These are phyloP conservation scores for Choiromyces venosus DNA, from an alignment of 495 filamentous ascomycete genomes.

Conservation along the genomic window DNA sequence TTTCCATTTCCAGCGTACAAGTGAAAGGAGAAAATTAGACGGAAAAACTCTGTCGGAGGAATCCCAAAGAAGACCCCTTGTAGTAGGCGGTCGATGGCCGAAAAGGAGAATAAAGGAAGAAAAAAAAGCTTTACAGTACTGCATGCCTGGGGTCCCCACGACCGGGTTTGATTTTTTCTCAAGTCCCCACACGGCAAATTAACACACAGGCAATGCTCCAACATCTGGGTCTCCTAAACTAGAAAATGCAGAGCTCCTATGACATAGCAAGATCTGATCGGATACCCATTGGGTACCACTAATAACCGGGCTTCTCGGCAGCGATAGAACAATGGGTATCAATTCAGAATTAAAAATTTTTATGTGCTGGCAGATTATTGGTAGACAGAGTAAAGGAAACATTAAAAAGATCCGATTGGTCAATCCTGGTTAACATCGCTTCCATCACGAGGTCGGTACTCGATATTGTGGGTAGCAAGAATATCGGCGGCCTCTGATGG, in stretches of 20 bases:
- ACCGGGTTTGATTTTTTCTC: not conserved
- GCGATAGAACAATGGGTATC: constrained; percentile 6
- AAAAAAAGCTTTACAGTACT: not conserved
- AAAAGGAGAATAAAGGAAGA: not conserved
- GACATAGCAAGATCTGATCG: constrained; percentile 23
- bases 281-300: constrained; percentile 2
- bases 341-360: not conserved
- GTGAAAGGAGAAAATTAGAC: not conserved
- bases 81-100: not conserved
- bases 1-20: not conserved
- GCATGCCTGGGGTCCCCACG: not conserved
- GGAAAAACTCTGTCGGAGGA: not conserved
- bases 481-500: constrained; percentile 43
- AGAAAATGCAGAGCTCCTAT: not conserved
- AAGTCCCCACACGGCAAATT: not conserved
- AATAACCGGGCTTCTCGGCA: constrained; percentile 14
- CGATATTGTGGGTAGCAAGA: constrained; percentile 33
- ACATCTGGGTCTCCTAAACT: not conserved
- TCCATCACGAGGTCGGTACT: constrained; percentile 41
- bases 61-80: not conserved
- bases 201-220: not conserved
- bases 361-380: constrained; percentile 11
- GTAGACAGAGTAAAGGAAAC: constrained; percentile 7
- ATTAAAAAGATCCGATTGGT: constrained; percentile 5
- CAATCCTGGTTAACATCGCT: constrained; percentile 36